A percentile compares a stretch with the other conserved stretches of the same genome.
Conservation (phyloP, 208 protist genomes). For the Crithidia thermophila region DNA sequence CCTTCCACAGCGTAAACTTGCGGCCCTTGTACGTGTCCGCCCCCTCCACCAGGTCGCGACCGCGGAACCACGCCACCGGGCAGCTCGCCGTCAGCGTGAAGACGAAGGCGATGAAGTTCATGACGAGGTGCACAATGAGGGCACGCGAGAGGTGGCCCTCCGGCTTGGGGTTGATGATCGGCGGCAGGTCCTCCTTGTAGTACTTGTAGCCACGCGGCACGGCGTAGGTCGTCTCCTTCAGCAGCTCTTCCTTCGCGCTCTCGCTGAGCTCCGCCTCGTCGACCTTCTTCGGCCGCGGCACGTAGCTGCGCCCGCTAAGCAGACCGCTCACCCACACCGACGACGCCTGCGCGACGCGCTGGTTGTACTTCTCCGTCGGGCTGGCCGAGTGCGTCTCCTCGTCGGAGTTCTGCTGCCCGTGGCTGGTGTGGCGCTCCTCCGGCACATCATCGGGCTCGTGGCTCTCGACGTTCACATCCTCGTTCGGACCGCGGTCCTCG, state of each 20-base stretch:
- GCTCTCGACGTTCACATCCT: background rate
- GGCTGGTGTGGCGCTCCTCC: background rate
- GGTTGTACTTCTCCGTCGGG: conserved; percentile 30
- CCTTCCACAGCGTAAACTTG: conserved; percentile 47
- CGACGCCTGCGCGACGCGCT: conserved; percentile 29
- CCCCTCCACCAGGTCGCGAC: conserved; percentile 33
- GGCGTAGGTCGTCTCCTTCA: conserved; percentile 45
- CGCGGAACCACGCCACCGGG: conserved; percentile 62
- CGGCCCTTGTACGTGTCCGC: conserved; percentile 45
- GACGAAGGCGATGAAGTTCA: conserved; percentile 41
- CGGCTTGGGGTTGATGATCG: conserved; percentile 42
- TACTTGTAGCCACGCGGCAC: conserved; percentile 73
- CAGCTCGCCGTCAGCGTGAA: conserved; percentile 46
- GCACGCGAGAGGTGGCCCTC: conserved; percentile 21
- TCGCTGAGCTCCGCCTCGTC: conserved; percentile 43
- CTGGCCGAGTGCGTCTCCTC: conserved; percentile 22
- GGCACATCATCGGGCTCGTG: background rate
- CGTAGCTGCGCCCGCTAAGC: conserved; percentile 50
- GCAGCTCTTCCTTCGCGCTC: conserved; percentile 37
- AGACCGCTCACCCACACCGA: conserved; percentile 59
- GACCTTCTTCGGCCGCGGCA: conserved; percentile 49
- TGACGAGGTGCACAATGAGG: conserved; percentile 45
- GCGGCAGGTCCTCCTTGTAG: conserved; percentile 36
- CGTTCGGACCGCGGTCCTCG: conserved; percentile 4
- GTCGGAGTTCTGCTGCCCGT: background rate